Evolutionary conservation across 129 eudicot species (phyloP), one percentile per base, ranked within the genome.

Genomic region (Heracleum sosnowskyi): DNA sequence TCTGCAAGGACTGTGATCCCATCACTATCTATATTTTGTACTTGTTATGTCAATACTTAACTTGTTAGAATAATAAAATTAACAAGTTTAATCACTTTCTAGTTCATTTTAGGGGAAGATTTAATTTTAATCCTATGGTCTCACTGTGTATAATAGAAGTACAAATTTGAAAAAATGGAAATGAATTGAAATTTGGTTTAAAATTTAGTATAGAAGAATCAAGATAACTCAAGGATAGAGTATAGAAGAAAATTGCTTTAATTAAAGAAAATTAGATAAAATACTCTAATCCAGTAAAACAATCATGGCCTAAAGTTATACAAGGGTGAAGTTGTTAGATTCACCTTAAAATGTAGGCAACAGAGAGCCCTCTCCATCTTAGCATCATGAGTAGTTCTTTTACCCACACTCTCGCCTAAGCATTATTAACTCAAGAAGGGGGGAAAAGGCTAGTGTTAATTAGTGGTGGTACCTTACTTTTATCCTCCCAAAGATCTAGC

Each of bases 401-500:
- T 49, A 49, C 60, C 60, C 60, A 49, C 20, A 49, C n/a, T 49
- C 60, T 49, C 18, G 60, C n/a, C n/a, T 49, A 49, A 49, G 60
- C n/a, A 18, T 49, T 49, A 49, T 49, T 49, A 17, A 49, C 60
- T 20, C 60, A 16, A 46, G 20, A 37, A 37, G 4, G 40, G 11
- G 10, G 5, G 18, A 17, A 49, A 33, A 35, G 8, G 15, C 28
- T 69, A 16, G 12, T 17, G 31, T 22, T 57, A 4, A 28, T 45
- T 18, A 18, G n/a, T n/a, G n/a, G n/a, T 34, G 18, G 24, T 4
- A 35, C 4, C 17, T 71, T 40, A 39, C 76, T 37, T 37, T 40
- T 72, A 72, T 24, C 76, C 49, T 72, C 76, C 60, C 33, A 72
- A 72, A 72, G 53, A n/a, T 28, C 76, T 72, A 9, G 10, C 0